Percentiles rank a stretch among this genome's conserved stretches.
These are phyloP conservation scores for Aureobasidium sp. DNA, from an alignment of 2,329 filamentous ascomycete genomes.

Conservation along the genomic window DNA sequence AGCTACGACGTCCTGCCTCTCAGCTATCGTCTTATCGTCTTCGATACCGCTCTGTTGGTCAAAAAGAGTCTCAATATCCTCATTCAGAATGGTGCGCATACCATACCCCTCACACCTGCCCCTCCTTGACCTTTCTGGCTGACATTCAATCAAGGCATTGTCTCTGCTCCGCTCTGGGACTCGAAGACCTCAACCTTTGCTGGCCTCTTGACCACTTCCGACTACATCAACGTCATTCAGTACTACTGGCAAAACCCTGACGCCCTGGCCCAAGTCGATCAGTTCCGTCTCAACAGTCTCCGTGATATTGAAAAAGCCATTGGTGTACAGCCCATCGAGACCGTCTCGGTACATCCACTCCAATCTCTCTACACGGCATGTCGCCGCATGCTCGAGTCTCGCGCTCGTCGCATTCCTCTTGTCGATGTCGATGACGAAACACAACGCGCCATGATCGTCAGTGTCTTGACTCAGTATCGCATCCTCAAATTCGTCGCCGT, in stretches of 20 bases:
- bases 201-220: slow-evolving; percentile 85
- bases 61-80: slow-evolving; percentile 96
- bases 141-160: slow-evolving; percentile 59
- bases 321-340: slow-evolving; percentile 83
- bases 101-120: neutral
- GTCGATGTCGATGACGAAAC: slow-evolving; percentile 95
- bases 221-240: slow-evolving; percentile 98
- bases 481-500: slow-evolving; percentile 98
- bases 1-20: slow-evolving; percentile 97
- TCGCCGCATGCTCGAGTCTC: slow-evolving; percentile 84
- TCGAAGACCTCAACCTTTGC: slow-evolving; percentile 88
- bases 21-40: slow-evolving; percentile 89
- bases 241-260: slow-evolving; percentile 98
- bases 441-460: slow-evolving; percentile 85
- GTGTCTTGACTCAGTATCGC: slow-evolving; percentile 94
- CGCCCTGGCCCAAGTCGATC: slow-evolving; percentile 79
- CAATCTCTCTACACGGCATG: slow-evolving; percentile 91
- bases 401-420: slow-evolving; percentile 85
- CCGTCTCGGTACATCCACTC: slow-evolving; percentile 88
- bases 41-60: slow-evolving; percentile 90
- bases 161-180: slow-evolving; percentile 95
- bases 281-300: slow-evolving; percentile 85
- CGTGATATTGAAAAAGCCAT: slow-evolving; percentile 94
- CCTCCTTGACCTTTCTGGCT: slow-evolving; percentile 1
- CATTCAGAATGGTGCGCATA: slow-evolving; percentile 73